A percentile compares a stretch with the other conserved stretches of the same genome.
phyloP scores from a whole-genome alignment of 768 basidiomycete species.

The Goffeauzyma gilvescens region DNA sequence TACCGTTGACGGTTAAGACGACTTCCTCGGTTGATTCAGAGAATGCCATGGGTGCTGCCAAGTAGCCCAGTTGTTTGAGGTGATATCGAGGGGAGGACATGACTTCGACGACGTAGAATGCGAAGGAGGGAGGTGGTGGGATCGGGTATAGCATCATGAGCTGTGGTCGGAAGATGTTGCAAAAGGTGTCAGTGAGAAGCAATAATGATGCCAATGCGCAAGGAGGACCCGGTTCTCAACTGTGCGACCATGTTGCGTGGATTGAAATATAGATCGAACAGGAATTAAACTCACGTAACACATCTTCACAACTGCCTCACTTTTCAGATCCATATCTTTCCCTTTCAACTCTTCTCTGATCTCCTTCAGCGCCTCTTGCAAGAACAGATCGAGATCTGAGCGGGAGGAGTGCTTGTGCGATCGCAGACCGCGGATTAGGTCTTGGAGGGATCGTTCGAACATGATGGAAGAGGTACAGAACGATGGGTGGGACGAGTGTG shows the following conservation, averaged over 20 bases:
- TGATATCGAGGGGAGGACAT: constrained; percentile 87
- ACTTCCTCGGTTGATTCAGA: constrained; percentile 86
- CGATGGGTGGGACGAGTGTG: not conserved
- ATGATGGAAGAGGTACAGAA: constrained; percentile 34
- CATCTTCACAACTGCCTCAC: constrained; percentile 81
- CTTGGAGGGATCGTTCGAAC: constrained; percentile 93
- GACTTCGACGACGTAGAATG: constrained; percentile 91
- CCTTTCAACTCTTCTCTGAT: constrained; percentile 74
- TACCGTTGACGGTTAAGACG: constrained; percentile 76
- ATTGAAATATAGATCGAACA: too few relatives aligned
- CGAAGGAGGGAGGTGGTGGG: constrained; percentile 80
- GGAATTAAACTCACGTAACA: constrained; percentile 57
- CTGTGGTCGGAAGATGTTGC: constrained; percentile 35
- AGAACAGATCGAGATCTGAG: constrained; percentile 46
- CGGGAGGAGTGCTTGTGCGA: constrained; percentile 90
- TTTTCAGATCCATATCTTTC: constrained; percentile 94
- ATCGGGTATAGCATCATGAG: constrained; percentile 80
- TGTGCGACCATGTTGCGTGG: not conserved
- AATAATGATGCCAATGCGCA: not conserved
- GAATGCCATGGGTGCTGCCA: constrained; percentile 81
- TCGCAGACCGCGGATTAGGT: constrained; percentile 82
- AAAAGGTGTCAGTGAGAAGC: too few relatives aligned
- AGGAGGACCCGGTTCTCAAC: not conserved
- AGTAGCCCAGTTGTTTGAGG: constrained; percentile 83
- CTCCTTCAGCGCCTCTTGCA: constrained; percentile 48